phyloP scores from a whole-genome alignment of 2,329 filamentous ascomycete species.

The Diaporthe amygdali region DNA sequence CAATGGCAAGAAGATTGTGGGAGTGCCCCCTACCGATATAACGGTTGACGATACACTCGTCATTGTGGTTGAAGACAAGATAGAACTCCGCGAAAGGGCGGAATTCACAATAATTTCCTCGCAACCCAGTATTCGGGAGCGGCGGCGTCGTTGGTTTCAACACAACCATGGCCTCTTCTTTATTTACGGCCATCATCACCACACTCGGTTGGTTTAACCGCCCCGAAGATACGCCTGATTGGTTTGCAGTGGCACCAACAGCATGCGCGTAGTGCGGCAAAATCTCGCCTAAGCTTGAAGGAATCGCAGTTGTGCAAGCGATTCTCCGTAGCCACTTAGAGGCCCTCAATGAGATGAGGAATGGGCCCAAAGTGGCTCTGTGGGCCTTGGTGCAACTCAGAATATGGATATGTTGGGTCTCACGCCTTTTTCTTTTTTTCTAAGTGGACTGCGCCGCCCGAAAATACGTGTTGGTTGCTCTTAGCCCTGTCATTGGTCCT shows the following conservation, averaged over 20 bases:
- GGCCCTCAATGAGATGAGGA: neutral
- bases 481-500: no score
- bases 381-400: neutral
- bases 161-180: neutral
- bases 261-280: no score
- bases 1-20: neutral
- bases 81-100: no score
- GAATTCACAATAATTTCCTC: neutral
- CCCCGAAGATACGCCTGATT: neutral
- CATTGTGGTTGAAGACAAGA: neutral
- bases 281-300: no score
- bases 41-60: neutral
- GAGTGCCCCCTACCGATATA: neutral
- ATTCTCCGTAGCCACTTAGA: no score
- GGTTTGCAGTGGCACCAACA: neutral
- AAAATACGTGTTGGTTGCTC: neutral
- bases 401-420: neutral
- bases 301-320: no score
- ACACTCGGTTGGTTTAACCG: neutral
- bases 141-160: neutral
- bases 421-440: neutral
- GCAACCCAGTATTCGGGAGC: neutral
- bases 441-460: neutral
- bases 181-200: neutral
- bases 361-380: neutral